Evolutionary conservation across 768 basidiomycete species (phyloP).

Genomic region (Leccinellum rugosiceps): DNA sequence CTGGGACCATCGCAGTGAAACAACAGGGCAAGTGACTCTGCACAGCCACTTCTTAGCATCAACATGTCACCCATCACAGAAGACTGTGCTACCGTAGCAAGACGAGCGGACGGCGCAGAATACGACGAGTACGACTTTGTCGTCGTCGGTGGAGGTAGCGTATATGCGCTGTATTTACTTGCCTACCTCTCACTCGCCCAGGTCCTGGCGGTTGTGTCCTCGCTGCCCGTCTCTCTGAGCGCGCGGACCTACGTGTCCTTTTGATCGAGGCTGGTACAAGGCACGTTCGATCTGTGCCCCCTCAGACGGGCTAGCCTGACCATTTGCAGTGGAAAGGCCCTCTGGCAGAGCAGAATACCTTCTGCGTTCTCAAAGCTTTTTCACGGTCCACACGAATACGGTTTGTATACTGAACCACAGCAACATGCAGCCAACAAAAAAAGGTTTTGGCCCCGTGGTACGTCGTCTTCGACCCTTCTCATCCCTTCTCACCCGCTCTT

Average conservation of each 20-base stretch:
- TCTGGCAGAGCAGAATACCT: conserved; percentile 43
- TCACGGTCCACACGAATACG: conserved; percentile 46
- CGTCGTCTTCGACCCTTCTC: conserved; percentile 6
- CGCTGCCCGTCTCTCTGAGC: conserved; percentile 43
- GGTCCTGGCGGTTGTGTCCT: conserved; percentile 46
- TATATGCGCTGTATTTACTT: not conserved
- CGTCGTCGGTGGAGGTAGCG: conserved; percentile 52
- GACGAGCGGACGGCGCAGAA: conserved; percentile 1
- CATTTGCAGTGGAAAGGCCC: conserved; percentile 39
- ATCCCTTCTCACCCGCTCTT: not conserved
- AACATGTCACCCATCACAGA: not conserved
- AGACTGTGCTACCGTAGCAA: not conserved
- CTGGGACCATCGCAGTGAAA: conserved; percentile 26
- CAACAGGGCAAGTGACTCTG: not conserved
- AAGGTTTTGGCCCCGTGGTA: conserved; percentile 68
- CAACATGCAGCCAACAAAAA: conserved; percentile 42
- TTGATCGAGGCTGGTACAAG: conserved; percentile 44
- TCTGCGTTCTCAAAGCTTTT: conserved; percentile 42
- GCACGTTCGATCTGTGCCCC: conserved; percentile 28
- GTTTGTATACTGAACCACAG: conserved; percentile 57
- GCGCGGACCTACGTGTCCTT: conserved; percentile 34
- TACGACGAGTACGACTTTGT: conserved; percentile 46
- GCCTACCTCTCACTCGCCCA: not conserved
- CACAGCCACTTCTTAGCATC: conserved; percentile 20
- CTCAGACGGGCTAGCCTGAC: not conserved